A percentile compares a stretch with the other conserved stretches of the same genome.
phyloP scores from a whole-genome alignment of 2,329 filamentous ascomycete species.

The Thielaviopsis punctulata region DNA sequence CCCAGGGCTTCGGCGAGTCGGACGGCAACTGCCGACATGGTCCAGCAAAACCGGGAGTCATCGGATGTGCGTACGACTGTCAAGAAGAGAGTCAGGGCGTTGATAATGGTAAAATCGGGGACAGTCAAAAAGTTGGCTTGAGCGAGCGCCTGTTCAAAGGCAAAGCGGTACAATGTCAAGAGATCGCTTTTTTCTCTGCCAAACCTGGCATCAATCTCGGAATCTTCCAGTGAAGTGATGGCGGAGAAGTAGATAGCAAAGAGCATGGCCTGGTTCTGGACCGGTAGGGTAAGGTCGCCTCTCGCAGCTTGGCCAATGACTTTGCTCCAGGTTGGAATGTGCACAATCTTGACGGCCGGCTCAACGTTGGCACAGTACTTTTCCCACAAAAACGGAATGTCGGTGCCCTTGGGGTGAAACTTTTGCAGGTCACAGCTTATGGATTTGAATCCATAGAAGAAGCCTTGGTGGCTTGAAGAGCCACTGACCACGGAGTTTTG shows the following conservation, averaged over 20 bases:
- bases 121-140: slow-evolving; percentile 40
- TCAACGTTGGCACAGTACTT: slow-evolving; percentile 59
- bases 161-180: slow-evolving; percentile 31
- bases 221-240: slow-evolving; percentile 41
- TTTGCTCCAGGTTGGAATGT: slow-evolving; percentile 48
- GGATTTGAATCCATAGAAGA: slow-evolving; percentile 57
- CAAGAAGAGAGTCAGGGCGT: slow-evolving; percentile 41
- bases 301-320: slow-evolving; percentile 43
- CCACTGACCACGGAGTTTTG: slow-evolving; percentile 2
- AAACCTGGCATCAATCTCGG: slow-evolving; percentile 34
- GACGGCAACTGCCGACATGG: slow-evolving; percentile 38
- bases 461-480: slow-evolving; percentile 40
- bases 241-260: slow-evolving; percentile 45
- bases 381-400: slow-evolving; percentile 51
- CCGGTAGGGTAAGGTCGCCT: slow-evolving; percentile 38
- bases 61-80: slow-evolving; percentile 29
- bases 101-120: slow-evolving; percentile 37
- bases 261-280: slow-evolving; percentile 42
- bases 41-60: slow-evolving; percentile 40
- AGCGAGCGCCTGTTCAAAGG: slow-evolving; percentile 38
- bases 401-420: slow-evolving; percentile 47
- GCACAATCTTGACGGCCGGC: slow-evolving; percentile 52
- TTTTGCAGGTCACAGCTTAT: slow-evolving; percentile 47
- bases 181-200: slow-evolving; percentile 27
- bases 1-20: slow-evolving; percentile 43